These are phyloP conservation scores for Lactarius indigo DNA, from an alignment of 768 basidiomycete genomes.

Conservation along the genomic window DNA sequence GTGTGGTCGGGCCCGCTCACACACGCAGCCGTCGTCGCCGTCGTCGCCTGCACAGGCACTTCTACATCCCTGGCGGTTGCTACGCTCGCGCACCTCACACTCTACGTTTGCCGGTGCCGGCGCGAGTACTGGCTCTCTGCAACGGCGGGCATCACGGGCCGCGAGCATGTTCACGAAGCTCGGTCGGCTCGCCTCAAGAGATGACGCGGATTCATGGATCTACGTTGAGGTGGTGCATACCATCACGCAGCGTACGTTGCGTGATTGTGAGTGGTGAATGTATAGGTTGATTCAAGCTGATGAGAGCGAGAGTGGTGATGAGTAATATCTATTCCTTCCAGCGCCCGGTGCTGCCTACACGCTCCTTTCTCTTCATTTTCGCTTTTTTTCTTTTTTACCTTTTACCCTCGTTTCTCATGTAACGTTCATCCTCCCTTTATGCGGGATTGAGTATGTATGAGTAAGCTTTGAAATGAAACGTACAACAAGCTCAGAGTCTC, in stretches of 20 bases:
- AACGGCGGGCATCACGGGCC: constrained; percentile 26
- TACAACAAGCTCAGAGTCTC: neutral
- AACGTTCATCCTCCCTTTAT: neutral
- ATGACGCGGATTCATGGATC: constrained; percentile 31
- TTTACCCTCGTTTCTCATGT: neutral
- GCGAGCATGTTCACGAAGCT: constrained; percentile 28
- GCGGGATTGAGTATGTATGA: constrained; percentile 9
- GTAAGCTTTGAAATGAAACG: constrained; percentile 14
- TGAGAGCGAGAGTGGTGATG: neutral
- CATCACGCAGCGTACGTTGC: constrained; percentile 30
- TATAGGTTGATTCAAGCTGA: neutral
- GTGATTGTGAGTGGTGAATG: constrained; percentile 18
- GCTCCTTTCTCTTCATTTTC: neutral
- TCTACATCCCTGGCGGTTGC: constrained; percentile 14
- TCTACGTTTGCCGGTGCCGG: constrained; percentile 3
- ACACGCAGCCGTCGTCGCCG: constrained; percentile 14
- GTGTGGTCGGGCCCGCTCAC: constrained; percentile 3
- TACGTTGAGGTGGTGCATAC: constrained; percentile 33
- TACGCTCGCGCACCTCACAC: constrained; percentile 19
- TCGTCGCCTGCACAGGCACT: constrained; percentile 30
- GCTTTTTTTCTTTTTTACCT: neutral
- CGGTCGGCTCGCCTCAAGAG: constrained; percentile 16
- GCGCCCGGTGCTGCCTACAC: constrained; percentile 16
- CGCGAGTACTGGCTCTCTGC: constrained; percentile 5
- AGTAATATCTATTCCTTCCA: neutral